Evolutionary conservation across 345 rosid species (phyloP).

Genomic region (Lepidium africanum): DNA sequence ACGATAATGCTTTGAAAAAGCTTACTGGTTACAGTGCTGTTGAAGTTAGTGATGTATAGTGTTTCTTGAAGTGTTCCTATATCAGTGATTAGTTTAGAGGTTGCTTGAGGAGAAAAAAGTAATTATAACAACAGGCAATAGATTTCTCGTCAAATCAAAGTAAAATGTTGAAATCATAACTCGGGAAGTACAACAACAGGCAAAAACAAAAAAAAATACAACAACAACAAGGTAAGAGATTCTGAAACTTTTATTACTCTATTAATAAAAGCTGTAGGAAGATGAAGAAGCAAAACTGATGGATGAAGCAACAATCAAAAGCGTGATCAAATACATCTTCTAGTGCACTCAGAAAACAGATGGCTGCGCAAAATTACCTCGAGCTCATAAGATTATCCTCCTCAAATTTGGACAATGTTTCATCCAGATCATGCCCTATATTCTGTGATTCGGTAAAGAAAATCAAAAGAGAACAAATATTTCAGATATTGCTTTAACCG

Average conservation of each 20-base stretch:
- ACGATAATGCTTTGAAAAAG: conserved; percentile 31
- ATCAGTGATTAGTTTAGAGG: background rate
- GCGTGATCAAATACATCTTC: conserved; percentile 9
- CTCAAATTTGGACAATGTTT: conserved; percentile 3
- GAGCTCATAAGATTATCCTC: conserved; percentile 4
- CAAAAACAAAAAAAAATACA: background rate
- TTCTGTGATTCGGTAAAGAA: background rate
- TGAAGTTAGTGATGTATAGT: conserved; percentile 14
- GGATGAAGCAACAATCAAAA: conserved; percentile 10
- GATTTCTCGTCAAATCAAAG: background rate
- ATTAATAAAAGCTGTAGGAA: background rate
- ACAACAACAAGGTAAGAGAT: background rate
- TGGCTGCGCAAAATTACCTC: background rate
- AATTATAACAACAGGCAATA: background rate
- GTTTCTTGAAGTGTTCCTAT: background rate
- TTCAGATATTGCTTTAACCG: conserved; percentile 1
- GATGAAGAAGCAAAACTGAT: conserved; percentile 23
- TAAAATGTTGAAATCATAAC: background rate
- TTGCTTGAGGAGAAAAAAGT: background rate
- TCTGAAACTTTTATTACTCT: conserved; percentile 8
- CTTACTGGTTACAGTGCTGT: conserved; percentile 39
- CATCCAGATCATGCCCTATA: conserved; percentile 6
- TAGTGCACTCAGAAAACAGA: background rate
- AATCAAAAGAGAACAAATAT: background rate
- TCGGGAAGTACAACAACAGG: background rate